phyloP scores from a whole-genome alignment of 2,329 filamentous ascomycete genomes.

The Xylariaceae sp. region DNA sequence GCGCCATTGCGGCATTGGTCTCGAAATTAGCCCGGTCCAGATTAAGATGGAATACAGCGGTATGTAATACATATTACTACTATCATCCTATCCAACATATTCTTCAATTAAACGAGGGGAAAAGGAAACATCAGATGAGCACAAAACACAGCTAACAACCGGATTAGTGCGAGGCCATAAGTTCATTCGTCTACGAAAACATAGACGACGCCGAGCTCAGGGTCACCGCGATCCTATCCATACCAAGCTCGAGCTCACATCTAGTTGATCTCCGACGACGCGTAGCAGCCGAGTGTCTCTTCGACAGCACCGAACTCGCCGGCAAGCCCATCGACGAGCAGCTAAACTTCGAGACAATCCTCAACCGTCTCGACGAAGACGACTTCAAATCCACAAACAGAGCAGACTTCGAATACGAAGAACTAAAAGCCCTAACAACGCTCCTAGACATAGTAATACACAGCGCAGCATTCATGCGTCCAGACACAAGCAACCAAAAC shows the following conservation, averaged over 20 bases:
- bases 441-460: constrained; percentile 75
- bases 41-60: constrained; percentile 41
- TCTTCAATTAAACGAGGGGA: not conserved
- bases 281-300: constrained; percentile 62
- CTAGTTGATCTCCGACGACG: constrained; percentile 60
- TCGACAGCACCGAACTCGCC: constrained; percentile 45
- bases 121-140: not conserved
- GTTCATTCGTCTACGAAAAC: constrained; percentile 43
- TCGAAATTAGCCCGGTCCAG: constrained; percentile 37
- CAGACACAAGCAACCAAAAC: not conserved
- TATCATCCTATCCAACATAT: not conserved
- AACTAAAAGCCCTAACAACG: constrained; percentile 60
- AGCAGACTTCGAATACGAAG: constrained; percentile 66
- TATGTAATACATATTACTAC: constrained; percentile 34
- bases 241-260: constrained; percentile 50
- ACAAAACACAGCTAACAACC: constrained; percentile 8
- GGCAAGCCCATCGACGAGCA: constrained; percentile 39
- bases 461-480: constrained; percentile 46
- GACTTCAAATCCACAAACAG: constrained; percentile 49
- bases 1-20: constrained; percentile 42
- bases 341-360: constrained; percentile 43
- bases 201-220: constrained; percentile 51
- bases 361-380: constrained; percentile 42
- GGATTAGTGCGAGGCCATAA: constrained; percentile 47
- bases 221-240: constrained; percentile 52